phyloP scores from a whole-genome alignment of 345 rosid genomes.

The Cardamine chenopodiifolia region DNA sequence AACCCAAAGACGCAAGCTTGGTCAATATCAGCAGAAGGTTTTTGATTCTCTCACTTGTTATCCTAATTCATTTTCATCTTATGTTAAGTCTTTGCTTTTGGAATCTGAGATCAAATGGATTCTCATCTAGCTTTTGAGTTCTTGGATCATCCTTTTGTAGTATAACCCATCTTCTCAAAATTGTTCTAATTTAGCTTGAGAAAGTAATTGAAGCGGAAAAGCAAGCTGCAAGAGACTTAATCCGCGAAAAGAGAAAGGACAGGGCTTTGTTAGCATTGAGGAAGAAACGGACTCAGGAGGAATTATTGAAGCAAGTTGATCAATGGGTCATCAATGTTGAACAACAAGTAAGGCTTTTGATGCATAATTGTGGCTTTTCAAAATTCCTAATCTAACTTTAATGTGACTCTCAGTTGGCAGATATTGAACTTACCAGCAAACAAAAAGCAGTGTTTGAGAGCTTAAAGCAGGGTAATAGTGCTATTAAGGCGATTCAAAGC shows the following conservation, averaged over 20 bases:
- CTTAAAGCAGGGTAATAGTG: constrained; percentile 75
- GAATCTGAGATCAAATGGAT: constrained; percentile 17
- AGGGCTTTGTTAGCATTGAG: constrained; percentile 89
- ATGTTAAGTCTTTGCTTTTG: neutral
- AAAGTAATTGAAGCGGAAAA: constrained; percentile 85
- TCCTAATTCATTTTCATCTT: constrained; percentile 3
- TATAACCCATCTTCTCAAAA: neutral
- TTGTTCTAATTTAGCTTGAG: constrained; percentile 57
- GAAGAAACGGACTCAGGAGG: constrained; percentile 97
- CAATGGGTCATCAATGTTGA: constrained; percentile 95
- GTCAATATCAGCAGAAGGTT: constrained; percentile 84
- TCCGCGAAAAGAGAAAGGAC: constrained; percentile 78
- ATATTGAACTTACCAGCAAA: constrained; percentile 93
- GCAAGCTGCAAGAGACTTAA: constrained; percentile 84
- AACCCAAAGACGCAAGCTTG: constrained; percentile 96
- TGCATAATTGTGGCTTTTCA: neutral
- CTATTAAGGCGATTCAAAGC: constrained; percentile 87
- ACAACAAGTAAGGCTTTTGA: constrained; percentile 63
- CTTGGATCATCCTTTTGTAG: neutral
- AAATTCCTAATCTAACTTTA: neutral
- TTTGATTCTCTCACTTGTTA: constrained; percentile 8
- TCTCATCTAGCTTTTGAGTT: constrained; percentile 17
- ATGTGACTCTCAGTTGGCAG: constrained; percentile 67
- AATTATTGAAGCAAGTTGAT: constrained; percentile 86
- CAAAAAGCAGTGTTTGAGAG: constrained; percentile 96